Conservation (phyloP, 1,139 yeast species). For the Sugiyamaella xylanicola region DNA sequence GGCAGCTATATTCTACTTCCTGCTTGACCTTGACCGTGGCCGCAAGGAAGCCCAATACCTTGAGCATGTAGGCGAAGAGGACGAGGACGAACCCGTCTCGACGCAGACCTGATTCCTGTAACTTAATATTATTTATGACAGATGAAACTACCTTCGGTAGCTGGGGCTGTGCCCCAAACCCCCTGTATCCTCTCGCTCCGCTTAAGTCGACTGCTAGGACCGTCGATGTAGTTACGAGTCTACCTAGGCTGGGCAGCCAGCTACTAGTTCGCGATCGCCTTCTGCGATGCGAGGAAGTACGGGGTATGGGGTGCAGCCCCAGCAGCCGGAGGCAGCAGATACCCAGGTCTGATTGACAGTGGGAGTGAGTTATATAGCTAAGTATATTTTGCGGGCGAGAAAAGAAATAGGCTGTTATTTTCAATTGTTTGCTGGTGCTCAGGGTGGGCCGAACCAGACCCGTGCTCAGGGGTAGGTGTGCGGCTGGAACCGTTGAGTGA, state of each 20-base stretch:
- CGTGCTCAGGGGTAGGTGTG: background rate
- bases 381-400: no score
- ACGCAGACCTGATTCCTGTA: background rate
- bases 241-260: background rate
- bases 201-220: no score
- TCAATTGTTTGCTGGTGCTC: no score
- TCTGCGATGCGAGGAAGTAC: no score
- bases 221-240: no score
- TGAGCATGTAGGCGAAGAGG: slow-evolving; percentile 30
- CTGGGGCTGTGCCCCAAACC: background rate
- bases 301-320: no score
- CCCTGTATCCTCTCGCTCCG: background rate
- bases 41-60: slow-evolving; percentile 38
- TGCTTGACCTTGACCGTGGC: slow-evolving; percentile 61
- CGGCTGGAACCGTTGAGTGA: background rate
- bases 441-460: no score
- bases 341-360: no score
- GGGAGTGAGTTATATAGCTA: no score
- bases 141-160: background rate
- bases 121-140: background rate
- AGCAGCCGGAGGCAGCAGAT: no score
- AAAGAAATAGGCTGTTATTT: no score
- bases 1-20: slow-evolving; percentile 50
- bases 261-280: background rate
- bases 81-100: slow-evolving; percentile 3